Conservation (phyloP, 768 basidiomycete species). For the Chalciporus sphaerocephalus region DNA sequence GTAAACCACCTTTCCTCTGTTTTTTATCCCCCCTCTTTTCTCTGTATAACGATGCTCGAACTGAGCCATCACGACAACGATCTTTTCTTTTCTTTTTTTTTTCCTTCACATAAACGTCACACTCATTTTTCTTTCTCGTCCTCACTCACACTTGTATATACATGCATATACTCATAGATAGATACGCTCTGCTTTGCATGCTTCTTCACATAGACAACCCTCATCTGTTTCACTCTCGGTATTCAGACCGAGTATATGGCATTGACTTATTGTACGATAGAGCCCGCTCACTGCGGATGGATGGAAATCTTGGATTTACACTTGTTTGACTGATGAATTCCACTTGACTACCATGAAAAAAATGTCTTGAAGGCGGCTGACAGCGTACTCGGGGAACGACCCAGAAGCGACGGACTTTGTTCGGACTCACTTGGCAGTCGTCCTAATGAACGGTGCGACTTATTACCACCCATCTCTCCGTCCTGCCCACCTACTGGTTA, state of each 20-base stretch:
- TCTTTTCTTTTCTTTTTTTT: slow-evolving; percentile 12
- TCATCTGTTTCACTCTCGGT: slow-evolving; percentile 14
- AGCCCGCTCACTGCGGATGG: slow-evolving; percentile 23
- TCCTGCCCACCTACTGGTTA: no score
- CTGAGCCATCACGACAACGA: slow-evolving; percentile 20
- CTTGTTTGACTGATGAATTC: neutral
- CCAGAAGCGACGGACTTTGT: neutral
- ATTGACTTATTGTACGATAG: slow-evolving; percentile 37
- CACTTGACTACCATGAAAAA: neutral
- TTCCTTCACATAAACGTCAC: slow-evolving; percentile 20
- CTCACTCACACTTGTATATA: slow-evolving; percentile 33
- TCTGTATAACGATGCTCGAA: slow-evolving; percentile 15
- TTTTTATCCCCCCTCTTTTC: neutral
- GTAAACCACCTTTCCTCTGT: slow-evolving; percentile 12
- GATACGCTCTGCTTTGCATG: slow-evolving; percentile 24
- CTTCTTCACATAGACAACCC: slow-evolving; percentile 27
- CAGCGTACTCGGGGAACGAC: neutral
- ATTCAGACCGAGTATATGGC: slow-evolving; percentile 25
- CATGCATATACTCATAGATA: slow-evolving; percentile 37
- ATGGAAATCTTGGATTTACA: slow-evolving; percentile 30
- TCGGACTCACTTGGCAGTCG: no score
- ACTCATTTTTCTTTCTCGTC: slow-evolving; percentile 19
- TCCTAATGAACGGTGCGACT: no score
- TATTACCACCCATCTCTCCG: no score
- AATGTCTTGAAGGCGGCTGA: slow-evolving; percentile 9